Base-by-base conservation (phyloP, 2,329 filamentous ascomycete genomes). In the Huntiella savannae region DNA sequence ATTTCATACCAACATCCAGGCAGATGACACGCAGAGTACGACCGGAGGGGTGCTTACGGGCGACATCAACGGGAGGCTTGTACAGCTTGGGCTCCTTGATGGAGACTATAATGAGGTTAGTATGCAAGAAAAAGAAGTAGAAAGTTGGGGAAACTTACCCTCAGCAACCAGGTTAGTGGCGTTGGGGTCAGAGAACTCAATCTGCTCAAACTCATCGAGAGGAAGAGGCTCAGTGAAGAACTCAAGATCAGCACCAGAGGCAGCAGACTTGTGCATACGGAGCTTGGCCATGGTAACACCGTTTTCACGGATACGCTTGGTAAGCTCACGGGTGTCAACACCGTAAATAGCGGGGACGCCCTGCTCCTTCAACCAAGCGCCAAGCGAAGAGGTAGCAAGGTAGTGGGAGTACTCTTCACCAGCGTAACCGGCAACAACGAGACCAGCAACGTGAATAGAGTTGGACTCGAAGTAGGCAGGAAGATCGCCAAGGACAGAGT, bases 1-100 rank as follows among this genome's bases (percentile, higher is more conserved):
- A 95, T 66, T 98, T 98, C 70, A 96, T 79, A 61, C 91, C 91
- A 55, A 98, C 88, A 66, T 98, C 91, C 55, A 98, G 75, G 60
- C 86, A 94, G 43, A 96, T 70, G 51, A 98, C 79, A 59, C 87
- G 83, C 49, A 96, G 72, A 43, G 79, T 72, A 55, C 87, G 82
- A 51, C 88, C 91, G 48, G 85, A 92, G 36, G 87, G 82, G 64
- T 94, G 86, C 63, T 83, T 80, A 56, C 93, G 73, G 52, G 79
- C 77, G 56, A 70, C 73, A 49, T 77, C 72, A 33, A 76, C 64
- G 52, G 76, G 75, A 46, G 87, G 86, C 55, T 77, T 77, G 66
- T 88, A 96, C 48, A 94, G 71, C 61, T 85, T 88, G 48, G 88
- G 84, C 53, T 79, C 68, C 63, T 81, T 81, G 62, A 86, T 82